A percentile compares a stretch with the other conserved stretches of the same genome.
Evolutionary conservation across 140 eudicot genomes (phyloP).

Genomic region (Anethum foeniculum): DNA sequence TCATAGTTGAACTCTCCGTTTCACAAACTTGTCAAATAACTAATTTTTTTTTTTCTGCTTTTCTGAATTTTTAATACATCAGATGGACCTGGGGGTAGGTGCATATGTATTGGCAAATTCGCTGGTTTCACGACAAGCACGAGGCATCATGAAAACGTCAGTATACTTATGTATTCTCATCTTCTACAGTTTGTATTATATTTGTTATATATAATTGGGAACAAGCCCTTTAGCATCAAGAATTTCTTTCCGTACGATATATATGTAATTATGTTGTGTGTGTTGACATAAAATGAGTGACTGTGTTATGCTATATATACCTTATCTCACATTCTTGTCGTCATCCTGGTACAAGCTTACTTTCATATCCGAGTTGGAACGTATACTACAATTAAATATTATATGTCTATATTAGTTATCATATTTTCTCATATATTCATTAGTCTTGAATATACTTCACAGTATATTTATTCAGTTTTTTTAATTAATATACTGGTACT

Average conservation of each 20-base stretch:
- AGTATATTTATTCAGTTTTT: neutral
- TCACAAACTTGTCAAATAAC: slow-evolving; percentile 1
- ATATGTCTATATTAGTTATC: neutral
- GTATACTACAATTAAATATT: neutral
- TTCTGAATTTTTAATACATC: slow-evolving; percentile 12
- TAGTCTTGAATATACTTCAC: neutral
- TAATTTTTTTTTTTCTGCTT: neutral
- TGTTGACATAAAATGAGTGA: neutral
- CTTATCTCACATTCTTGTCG: neutral
- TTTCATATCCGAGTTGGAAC: neutral
- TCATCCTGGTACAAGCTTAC: neutral
- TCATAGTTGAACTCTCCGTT: neutral
- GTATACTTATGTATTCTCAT: slow-evolving; percentile 13
- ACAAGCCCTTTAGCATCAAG: neutral
- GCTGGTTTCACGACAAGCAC: slow-evolving; percentile 93
- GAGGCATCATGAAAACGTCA: slow-evolving; percentile 62
- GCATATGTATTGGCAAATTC: slow-evolving; percentile 81
- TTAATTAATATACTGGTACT: neutral
- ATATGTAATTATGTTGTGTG: neutral
- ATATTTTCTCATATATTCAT: neutral
- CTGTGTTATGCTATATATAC: neutral
- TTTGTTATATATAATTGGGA: neutral
- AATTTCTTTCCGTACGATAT: neutral
- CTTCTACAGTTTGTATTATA: neutral
- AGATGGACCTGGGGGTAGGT: slow-evolving; percentile 99